A percentile compares a stretch with the other conserved stretches of the same genome.
phyloP scores from a whole-genome alignment of 768 basidiomycete genomes.

The Candolleomyces eurysporus region DNA sequence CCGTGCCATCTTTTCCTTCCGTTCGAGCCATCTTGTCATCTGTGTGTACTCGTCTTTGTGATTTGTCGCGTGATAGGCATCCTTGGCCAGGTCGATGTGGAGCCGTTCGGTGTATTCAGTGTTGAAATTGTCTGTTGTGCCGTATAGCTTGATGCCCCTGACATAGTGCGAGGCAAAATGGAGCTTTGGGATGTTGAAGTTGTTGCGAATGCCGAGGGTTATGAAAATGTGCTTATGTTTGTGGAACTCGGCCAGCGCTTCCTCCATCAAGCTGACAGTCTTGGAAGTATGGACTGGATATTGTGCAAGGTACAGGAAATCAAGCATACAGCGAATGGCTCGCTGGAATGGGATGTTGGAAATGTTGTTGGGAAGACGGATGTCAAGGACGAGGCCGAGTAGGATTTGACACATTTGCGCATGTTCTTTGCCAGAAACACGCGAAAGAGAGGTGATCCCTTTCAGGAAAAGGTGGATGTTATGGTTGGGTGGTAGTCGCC shows the following conservation, averaged over 20 bases:
- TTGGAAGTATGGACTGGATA: conserved; percentile 27
- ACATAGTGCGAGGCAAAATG: conserved; percentile 35
- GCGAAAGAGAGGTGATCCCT: conserved; percentile 31
- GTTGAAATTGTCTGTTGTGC: conserved; percentile 38
- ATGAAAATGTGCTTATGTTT: conserved; percentile 34
- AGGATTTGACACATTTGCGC: conserved; percentile 29
- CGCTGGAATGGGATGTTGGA: conserved; percentile 14
- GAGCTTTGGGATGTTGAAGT: conserved; percentile 45
- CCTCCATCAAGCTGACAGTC: conserved; percentile 25
- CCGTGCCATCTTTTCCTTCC: conserved; percentile 7
- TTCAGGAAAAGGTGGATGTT: conserved; percentile 30
- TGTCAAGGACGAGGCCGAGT: conserved; percentile 26
- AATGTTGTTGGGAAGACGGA: conserved; percentile 13
- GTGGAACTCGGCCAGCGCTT: conserved; percentile 32
- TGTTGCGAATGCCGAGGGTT: conserved; percentile 25
- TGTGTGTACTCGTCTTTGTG: conserved; percentile 33
- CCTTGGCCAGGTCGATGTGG: conserved; percentile 41
- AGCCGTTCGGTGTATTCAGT: conserved; percentile 38
- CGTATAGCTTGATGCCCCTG: conserved; percentile 24
- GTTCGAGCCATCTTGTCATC: conserved; percentile 37
- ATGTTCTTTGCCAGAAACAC: conserved; percentile 34
- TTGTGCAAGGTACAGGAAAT: conserved; percentile 39
- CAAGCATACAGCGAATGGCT: conserved; percentile 29
- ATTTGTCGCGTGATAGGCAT: conserved; percentile 33
- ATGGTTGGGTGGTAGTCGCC: conserved; percentile 32